A percentile compares a stretch with the other conserved stretches of the same genome.
Evolutionary conservation across 345 rosid genomes (phyloP).

Genomic region (Euphorbia tirucalli): DNA sequence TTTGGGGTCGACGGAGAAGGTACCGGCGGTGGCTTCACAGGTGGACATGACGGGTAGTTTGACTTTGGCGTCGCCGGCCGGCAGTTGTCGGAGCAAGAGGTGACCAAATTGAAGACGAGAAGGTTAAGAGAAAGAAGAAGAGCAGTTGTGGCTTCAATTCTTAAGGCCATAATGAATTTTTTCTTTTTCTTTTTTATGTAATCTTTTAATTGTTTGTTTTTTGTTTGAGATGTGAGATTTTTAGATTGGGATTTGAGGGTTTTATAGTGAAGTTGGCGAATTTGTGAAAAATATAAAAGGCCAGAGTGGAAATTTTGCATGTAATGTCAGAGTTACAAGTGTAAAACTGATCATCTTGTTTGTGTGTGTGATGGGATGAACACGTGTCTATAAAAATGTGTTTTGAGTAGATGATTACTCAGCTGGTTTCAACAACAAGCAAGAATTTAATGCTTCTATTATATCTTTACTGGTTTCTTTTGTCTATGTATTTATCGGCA

Average conservation of each 20-base stretch:
- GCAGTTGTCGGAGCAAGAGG: slow-evolving; percentile 24
- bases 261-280: neutral
- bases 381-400: neutral
- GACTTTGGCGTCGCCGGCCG: slow-evolving; percentile 2
- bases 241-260: neutral
- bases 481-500: too few relatives aligned
- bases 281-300: too few relatives aligned
- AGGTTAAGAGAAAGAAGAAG: slow-evolving; percentile 23
- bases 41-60: neutral
- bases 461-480: neutral
- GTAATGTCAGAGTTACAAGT: neutral
- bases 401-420: neutral
- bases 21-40: neutral
- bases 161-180: slow-evolving; percentile 26
- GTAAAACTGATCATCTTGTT: neutral
- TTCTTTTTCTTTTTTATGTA: neutral
- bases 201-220: too few relatives aligned
- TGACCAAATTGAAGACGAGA: slow-evolving; percentile 26
- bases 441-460: neutral
- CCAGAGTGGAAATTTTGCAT: neutral
- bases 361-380: neutral
- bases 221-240: neutral
- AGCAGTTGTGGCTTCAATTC: slow-evolving; percentile 11
- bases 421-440: neutral
- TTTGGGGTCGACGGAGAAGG: neutral